phyloP scores from a whole-genome alignment of 2,329 filamentous ascomycete genomes.

The Aspergillaceae sp. region DNA sequence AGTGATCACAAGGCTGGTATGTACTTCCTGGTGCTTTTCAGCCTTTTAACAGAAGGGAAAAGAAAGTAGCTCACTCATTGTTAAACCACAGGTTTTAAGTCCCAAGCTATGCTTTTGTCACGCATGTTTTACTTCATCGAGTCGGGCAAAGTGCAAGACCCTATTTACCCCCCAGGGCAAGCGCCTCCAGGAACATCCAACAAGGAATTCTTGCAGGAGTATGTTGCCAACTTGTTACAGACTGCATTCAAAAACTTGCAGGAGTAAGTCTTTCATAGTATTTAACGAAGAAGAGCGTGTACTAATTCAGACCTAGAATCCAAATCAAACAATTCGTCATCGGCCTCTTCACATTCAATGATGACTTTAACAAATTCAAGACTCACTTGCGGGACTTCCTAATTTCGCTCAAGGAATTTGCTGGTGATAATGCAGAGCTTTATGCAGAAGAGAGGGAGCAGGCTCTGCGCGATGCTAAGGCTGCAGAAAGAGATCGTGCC shows the following conservation, averaged over 20 bases:
- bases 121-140: slow-evolving; percentile 96
- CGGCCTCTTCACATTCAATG: slow-evolving; percentile 78
- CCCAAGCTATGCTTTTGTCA: slow-evolving; percentile 84
- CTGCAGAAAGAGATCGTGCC: slow-evolving; percentile 80
- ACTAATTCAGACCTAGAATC: slow-evolving; percentile 46
- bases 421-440: slow-evolving; percentile 88
- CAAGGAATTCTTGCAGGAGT: slow-evolving; percentile 80
- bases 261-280: slow-evolving; percentile 51
- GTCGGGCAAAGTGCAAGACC: slow-evolving; percentile 79
- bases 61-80: slow-evolving; percentile 1
- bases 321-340: slow-evolving; percentile 90
- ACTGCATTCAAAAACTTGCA: slow-evolving; percentile 92
- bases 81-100: slow-evolving; percentile 65
- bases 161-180: slow-evolving; percentile 79
- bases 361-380: slow-evolving; percentile 88
- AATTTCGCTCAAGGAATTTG: slow-evolving; percentile 93
- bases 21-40: slow-evolving; percentile 8
- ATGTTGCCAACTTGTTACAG: slow-evolving; percentile 73
- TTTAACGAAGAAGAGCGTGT: neutral
- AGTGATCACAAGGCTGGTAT: slow-evolving; percentile 88
- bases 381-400: slow-evolving; percentile 93
- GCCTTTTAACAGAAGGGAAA: neutral
- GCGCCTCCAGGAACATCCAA: slow-evolving; percentile 77
- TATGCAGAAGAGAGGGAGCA: slow-evolving; percentile 93
- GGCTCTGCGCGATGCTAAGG: slow-evolving; percentile 74